Conservation (phyloP, 208 protist species). For the Leptomonas seymouri region DNA sequence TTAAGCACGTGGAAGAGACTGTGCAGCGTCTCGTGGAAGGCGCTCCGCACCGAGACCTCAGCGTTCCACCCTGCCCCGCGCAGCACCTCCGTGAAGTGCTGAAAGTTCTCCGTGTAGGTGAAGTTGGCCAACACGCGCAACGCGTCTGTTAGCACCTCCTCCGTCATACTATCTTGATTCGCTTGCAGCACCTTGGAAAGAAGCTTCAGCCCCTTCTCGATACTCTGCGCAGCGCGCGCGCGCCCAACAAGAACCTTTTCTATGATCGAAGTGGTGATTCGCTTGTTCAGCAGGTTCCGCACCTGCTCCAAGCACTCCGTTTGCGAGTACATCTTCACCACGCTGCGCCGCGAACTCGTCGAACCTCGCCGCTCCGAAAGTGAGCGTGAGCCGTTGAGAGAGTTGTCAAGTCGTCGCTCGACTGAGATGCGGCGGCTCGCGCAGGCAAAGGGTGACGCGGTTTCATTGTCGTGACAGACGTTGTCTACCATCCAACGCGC, state of each 20-base stretch:
- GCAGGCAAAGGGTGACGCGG: constrained; percentile 21
- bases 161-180: constrained; percentile 21
- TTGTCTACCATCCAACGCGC: constrained; percentile 72
- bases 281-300: constrained; percentile 60
- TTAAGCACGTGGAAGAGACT: constrained; percentile 33
- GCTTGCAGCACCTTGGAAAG: constrained; percentile 42
- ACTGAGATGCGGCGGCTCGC: constrained; percentile 34
- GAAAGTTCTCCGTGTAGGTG: constrained; percentile 45
- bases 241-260: constrained; percentile 67
- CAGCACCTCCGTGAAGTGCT: constrained; percentile 70
- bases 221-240: constrained; percentile 59
- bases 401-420: constrained; percentile 45
- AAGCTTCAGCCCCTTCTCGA: constrained; percentile 56
- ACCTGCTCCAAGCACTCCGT: constrained; percentile 82
- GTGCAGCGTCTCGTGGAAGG: constrained; percentile 72
- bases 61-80: constrained; percentile 71
- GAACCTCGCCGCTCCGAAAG: constrained; percentile 64
- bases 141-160: constrained; percentile 28
- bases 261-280: constrained; percentile 49
- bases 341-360: constrained; percentile 64
- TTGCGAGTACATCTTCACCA: constrained; percentile 48
- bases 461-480: constrained; percentile 44
- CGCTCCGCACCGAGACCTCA: constrained; percentile 61
- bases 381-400: constrained; percentile 52
- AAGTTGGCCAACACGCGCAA: constrained; percentile 61